phyloP scores from a whole-genome alignment of 768 basidiomycete genomes.

The Mycena rosella region DNA sequence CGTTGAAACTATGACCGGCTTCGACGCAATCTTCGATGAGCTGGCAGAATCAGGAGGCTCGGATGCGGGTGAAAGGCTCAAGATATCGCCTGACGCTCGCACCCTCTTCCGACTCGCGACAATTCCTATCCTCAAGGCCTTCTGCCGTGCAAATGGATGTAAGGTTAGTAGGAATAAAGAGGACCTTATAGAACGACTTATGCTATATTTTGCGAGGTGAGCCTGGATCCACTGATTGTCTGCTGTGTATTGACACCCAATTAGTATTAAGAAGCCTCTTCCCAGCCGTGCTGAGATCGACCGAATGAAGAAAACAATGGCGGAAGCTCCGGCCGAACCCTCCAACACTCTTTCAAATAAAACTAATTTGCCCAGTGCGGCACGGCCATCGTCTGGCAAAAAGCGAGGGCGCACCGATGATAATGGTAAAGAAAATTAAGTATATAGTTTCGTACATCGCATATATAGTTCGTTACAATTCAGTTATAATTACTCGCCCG shows the following conservation, averaged over 20 bases:
- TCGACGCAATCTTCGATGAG: neutral
- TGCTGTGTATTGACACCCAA: neutral
- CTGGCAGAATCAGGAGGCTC: neutral
- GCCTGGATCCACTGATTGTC: neutral
- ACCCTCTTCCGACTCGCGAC: neutral
- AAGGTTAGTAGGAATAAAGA: neutral
- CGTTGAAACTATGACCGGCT: neutral
- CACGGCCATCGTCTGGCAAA: neutral
- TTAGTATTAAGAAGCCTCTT: neutral
- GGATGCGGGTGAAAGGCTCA: neutral
- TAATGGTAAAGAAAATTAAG: neutral
- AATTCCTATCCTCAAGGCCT: neutral
- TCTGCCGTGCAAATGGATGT: slow-evolving; percentile 4
- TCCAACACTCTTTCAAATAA: slow-evolving; percentile 2
- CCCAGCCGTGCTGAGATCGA: neutral
- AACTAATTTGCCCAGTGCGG: neutral
- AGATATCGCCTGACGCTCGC: neutral
- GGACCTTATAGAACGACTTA: neutral
- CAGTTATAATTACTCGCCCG: neutral
- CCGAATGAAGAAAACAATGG: neutral
- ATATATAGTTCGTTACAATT: slow-evolving; percentile 2
- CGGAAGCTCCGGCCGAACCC: neutral
- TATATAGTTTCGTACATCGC: too few species aligned
- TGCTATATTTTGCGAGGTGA: slow-evolving; percentile 4
- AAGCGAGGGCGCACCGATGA: neutral